These are phyloP conservation scores for Ustilago hordei DNA, from an alignment of 1,284 basidiomycete genomes.

Conservation along the genomic window DNA sequence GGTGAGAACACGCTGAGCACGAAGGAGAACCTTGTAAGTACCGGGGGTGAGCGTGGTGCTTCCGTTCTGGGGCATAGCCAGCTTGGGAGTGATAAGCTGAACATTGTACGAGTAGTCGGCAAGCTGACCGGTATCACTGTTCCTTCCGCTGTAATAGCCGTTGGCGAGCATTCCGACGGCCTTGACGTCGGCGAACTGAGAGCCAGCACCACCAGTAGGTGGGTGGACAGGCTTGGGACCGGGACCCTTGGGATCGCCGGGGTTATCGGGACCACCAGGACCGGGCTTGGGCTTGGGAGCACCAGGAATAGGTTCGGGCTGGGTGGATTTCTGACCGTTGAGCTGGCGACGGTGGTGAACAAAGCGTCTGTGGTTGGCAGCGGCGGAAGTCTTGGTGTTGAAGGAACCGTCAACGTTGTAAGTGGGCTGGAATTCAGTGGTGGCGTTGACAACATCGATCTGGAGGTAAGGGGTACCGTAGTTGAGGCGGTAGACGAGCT, in stretches of 20 bases:
- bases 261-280: neutral
- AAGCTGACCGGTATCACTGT: constrained; percentile 35
- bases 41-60: constrained; percentile 74
- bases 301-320: constrained; percentile 10
- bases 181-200: constrained; percentile 37
- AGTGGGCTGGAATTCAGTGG: constrained; percentile 40
- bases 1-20: constrained; percentile 76
- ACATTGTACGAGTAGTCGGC: constrained; percentile 46
- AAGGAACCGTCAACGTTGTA: constrained; percentile 30
- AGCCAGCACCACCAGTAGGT: neutral
- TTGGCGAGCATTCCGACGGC: constrained; percentile 44
- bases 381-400: constrained; percentile 15
- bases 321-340: constrained; percentile 19
- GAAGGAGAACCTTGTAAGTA: constrained; percentile 75
- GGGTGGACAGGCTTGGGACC: constrained; percentile 1
- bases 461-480: constrained; percentile 47
- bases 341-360: constrained; percentile 36
- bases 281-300: constrained; percentile 2
- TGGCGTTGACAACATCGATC: constrained; percentile 45
- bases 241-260: too few relatives aligned
- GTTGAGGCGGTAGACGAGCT: constrained; percentile 47
- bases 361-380: constrained; percentile 35
- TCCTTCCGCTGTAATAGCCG: constrained; percentile 43
- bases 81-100: constrained; percentile 25
- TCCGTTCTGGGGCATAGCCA: constrained; percentile 39